Percentiles rank a stretch among this genome's conserved stretches.
Conservation (phyloP, 106 monocot genomes). For the Phalaenopsis equestris region DNA sequence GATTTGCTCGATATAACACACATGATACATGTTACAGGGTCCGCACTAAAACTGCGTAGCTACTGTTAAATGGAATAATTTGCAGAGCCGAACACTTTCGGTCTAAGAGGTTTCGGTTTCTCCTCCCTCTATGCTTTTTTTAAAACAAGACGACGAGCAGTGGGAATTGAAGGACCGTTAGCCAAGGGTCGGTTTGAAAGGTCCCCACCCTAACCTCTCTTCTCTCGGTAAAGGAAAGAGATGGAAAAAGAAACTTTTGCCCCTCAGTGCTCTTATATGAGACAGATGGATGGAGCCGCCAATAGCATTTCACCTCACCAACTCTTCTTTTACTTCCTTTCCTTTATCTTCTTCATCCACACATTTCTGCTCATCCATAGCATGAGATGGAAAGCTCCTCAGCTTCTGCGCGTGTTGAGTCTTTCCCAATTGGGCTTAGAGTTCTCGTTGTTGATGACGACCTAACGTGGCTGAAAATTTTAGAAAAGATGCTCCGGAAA, state of each 20-base stretch:
- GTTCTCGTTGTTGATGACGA: constrained; percentile 72
- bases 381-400: constrained; percentile 21
- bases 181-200: neutral
- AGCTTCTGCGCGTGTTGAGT: constrained; percentile 30
- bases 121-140: neutral
- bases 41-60: neutral
- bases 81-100: no score
- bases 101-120: no score
- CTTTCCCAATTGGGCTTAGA: constrained; percentile 50
- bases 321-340: constrained; percentile 2
- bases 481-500: constrained; percentile 74
- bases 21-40: no score
- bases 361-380: neutral
- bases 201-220: neutral
- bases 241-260: neutral
- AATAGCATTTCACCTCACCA: neutral
- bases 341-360: neutral
- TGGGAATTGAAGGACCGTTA: neutral
- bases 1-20: no score
- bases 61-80: no score
- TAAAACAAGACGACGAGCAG: neutral
- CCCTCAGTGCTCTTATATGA: neutral
- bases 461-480: constrained; percentile 66
- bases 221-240: neutral
- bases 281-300: neutral